Percentiles rank a stretch among this genome's conserved stretches.
These are phyloP conservation scores for Blastobotrys illinoisensis DNA, from an alignment of 1,139 yeast species.

Conservation along the genomic window DNA sequence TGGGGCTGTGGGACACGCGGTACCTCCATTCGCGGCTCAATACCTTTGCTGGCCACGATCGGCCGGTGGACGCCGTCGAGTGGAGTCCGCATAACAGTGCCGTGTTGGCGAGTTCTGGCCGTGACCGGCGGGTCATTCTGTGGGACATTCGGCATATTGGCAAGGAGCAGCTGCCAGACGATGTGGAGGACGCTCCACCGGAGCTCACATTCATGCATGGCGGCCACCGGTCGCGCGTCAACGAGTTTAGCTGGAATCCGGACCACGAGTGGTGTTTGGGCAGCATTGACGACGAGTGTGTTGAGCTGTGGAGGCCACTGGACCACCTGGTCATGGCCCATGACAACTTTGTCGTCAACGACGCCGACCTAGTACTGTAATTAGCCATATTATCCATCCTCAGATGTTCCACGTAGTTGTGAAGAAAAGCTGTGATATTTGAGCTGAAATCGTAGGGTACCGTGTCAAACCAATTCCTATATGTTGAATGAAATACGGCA, in stretches of 20 bases:
- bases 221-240: constrained; percentile 86
- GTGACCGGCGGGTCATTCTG: constrained; percentile 65
- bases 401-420: too few species aligned
- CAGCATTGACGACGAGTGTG: constrained; percentile 79
- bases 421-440: too few species aligned
- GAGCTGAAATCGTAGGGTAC: too few species aligned
- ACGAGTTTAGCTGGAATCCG: constrained; percentile 78
- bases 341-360: neutral
- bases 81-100: constrained; percentile 67
- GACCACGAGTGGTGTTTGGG: constrained; percentile 67
- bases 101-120: constrained; percentile 66
- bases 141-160: constrained; percentile 51
- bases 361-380: constrained; percentile 1
- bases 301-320: constrained; percentile 61
- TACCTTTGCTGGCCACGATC: constrained; percentile 45
- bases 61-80: constrained; percentile 60
- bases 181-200: constrained; percentile 27
- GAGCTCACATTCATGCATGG: constrained; percentile 66
- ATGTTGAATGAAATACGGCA: too few species aligned
- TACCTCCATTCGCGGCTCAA: constrained; percentile 26
- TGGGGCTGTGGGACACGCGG: constrained; percentile 71
- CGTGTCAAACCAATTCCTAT: too few species aligned
- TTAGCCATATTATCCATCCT: neutral
- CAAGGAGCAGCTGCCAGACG: constrained; percentile 33
- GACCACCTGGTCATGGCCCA: constrained; percentile 4